phyloP scores from a whole-genome alignment of 2,329 filamentous ascomycete genomes.

The Phaeosphaeriaceae sp. region DNA sequence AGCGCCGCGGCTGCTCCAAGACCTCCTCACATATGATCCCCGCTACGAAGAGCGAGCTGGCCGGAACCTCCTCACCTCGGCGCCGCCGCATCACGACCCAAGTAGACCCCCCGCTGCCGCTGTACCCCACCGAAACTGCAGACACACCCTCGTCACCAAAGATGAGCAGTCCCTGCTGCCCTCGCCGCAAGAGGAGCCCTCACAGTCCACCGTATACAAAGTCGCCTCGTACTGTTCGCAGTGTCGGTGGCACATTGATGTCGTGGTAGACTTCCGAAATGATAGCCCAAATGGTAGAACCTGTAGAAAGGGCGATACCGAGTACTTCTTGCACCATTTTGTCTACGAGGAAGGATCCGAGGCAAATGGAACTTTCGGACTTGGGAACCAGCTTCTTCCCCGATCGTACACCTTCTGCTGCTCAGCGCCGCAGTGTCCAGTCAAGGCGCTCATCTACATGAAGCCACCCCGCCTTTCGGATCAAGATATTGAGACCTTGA shows the following conservation, averaged over 20 bases:
- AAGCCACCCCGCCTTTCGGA: constrained; percentile 59
- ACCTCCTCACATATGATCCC: constrained; percentile 61
- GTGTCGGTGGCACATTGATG: constrained; percentile 68
- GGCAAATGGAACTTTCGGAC: constrained; percentile 9
- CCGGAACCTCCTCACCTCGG: constrained; percentile 64
- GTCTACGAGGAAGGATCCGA: constrained; percentile 34
- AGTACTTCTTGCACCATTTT: constrained; percentile 69
- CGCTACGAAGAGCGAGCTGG: constrained; percentile 53
- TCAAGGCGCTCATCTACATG: constrained; percentile 60
- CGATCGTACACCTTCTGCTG: constrained; percentile 60
- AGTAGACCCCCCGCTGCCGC: constrained; percentile 39
- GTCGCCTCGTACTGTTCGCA: constrained; percentile 67
- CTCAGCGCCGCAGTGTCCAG: constrained; percentile 64
- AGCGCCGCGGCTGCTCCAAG: constrained; percentile 58
- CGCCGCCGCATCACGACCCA: constrained; percentile 61
- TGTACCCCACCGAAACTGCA: constrained; percentile 57
- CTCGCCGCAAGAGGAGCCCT: constrained; percentile 51
- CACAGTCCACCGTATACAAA: constrained; percentile 56
- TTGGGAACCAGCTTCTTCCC: constrained; percentile 26
- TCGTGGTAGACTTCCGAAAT: constrained; percentile 61
- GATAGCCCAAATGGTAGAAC: constrained; percentile 46
- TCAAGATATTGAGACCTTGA: constrained; percentile 59
- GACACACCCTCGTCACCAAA: constrained; percentile 67
- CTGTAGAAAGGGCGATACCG: constrained; percentile 52
- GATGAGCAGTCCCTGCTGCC: constrained; percentile 58